Evolutionary conservation across 106 monocot species (phyloP).

Genomic region (Agapanthus africanus): DNA sequence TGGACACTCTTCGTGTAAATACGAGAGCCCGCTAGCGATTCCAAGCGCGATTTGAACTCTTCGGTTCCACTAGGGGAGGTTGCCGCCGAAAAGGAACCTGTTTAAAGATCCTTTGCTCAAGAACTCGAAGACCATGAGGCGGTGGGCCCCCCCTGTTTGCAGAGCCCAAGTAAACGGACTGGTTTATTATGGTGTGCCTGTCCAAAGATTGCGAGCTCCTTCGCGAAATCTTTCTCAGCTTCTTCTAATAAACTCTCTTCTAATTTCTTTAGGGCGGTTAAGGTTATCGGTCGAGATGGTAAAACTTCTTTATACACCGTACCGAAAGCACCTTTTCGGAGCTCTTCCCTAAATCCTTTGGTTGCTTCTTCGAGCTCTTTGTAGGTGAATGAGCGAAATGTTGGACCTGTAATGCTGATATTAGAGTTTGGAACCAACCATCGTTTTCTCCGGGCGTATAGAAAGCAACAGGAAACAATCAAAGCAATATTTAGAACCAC

Average conservation of each 20-base stretch:
- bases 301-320: constrained; percentile 26
- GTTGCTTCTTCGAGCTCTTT: constrained; percentile 24
- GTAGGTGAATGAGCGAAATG: constrained; percentile 14
- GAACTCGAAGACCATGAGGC: constrained; percentile 37
- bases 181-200: constrained; percentile 42
- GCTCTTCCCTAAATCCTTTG: constrained; percentile 21
- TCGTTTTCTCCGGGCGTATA: background rate
- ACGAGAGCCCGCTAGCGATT: constrained; percentile 24
- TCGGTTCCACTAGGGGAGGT: constrained; percentile 16
- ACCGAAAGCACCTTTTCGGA: constrained; percentile 34
- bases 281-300: background rate
- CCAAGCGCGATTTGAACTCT: constrained; percentile 13
- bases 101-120: constrained; percentile 34
- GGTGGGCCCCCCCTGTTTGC: constrained; percentile 18
- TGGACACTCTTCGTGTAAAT: constrained; percentile 24
- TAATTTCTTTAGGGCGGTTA: constrained; percentile 34
- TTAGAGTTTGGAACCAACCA: background rate
- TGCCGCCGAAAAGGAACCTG: constrained; percentile 11
- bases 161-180: constrained; percentile 28
- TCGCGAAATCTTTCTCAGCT: constrained; percentile 28
- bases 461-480: background rate
- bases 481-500: constrained; percentile 1
- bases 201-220: constrained; percentile 18
- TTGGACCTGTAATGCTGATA: background rate
- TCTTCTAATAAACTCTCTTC: background rate